Conservation (phyloP, 1,284 basidiomycete species). For the Moniliella sp. region DNA sequence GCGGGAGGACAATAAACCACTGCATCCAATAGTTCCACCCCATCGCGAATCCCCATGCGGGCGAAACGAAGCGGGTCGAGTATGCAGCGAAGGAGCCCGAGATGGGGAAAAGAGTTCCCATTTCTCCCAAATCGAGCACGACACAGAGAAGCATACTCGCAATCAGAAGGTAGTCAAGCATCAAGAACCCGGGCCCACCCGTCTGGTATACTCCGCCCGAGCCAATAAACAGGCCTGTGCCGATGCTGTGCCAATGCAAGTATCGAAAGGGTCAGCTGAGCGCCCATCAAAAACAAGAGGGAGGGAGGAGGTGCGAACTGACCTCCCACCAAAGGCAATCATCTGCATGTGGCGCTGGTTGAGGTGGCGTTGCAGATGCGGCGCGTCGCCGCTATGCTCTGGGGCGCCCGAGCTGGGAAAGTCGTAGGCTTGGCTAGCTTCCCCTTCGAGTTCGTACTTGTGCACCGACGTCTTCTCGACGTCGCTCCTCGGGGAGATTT, state of each 20-base stretch:
- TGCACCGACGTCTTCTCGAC: too few species aligned
- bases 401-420: neutral
- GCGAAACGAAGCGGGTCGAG: conserved; percentile 34
- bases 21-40: conserved; percentile 34
- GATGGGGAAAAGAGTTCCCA: conserved; percentile 17
- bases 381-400: neutral
- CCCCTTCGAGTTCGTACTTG: too few species aligned
- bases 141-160: conserved; percentile 14
- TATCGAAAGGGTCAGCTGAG: too few species aligned
- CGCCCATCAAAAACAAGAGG: too few species aligned
- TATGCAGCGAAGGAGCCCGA: conserved; percentile 22
- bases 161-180: conserved; percentile 19
- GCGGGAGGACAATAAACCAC: conserved; percentile 14
- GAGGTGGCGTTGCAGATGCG: conserved; percentile 8
- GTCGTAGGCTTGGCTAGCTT: too few species aligned
- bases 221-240: conserved; percentile 24
- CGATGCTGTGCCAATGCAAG: too few species aligned
- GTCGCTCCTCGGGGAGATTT: too few species aligned
- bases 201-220: conserved; percentile 10
- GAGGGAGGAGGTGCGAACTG: too few species aligned
- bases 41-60: conserved; percentile 66
- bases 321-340: conserved; percentile 22
- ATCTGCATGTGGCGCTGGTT: conserved; percentile 12
- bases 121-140: conserved; percentile 22
- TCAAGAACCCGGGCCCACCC: conserved; percentile 19